Percentiles rank a stretch among this genome's conserved stretches.
Evolutionary conservation across 306 rosid species (phyloP).

Genomic region (Inga oerstediana): DNA sequence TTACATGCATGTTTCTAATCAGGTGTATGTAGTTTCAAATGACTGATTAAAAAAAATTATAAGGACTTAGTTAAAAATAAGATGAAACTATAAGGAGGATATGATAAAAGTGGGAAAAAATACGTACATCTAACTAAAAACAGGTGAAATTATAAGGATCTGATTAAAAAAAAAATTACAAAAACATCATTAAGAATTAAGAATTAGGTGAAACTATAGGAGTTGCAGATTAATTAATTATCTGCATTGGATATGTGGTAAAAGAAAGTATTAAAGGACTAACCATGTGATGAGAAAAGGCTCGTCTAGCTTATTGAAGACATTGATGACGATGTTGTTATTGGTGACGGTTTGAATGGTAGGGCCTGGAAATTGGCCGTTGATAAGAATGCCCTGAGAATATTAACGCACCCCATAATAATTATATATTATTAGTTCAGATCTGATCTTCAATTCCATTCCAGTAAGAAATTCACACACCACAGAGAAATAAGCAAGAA

Average conservation of each 20-base stretch:
- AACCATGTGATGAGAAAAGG: conserved; percentile 90
- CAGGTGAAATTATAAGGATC: neutral
- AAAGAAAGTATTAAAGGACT: neutral
- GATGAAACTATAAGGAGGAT: too few relatives aligned
- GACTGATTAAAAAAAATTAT: too few relatives aligned
- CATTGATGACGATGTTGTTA: conserved; percentile 67
- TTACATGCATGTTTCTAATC: too few relatives aligned
- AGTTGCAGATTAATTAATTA: too few relatives aligned
- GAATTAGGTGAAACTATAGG: neutral
- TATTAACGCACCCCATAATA: neutral
- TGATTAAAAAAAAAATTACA: too few relatives aligned
- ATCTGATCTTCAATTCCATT: neutral
- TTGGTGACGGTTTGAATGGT: conserved; percentile 74
- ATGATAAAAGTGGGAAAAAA: too few relatives aligned
- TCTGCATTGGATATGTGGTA: neutral
- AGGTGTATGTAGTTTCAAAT: too few relatives aligned
- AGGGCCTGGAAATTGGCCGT: conserved; percentile 94
- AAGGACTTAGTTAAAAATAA: too few relatives aligned
- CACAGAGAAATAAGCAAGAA: neutral
- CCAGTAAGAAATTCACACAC: neutral
- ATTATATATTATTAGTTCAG: neutral
- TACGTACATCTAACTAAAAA: too few relatives aligned
- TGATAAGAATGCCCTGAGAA: conserved; percentile 77
- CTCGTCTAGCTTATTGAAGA: conserved; percentile 73
- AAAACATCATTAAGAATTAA: too few relatives aligned